These are phyloP conservation scores for Mytilinidion resinicola DNA, from an alignment of 495 filamentous ascomycete genomes.

Conservation along the genomic window DNA sequence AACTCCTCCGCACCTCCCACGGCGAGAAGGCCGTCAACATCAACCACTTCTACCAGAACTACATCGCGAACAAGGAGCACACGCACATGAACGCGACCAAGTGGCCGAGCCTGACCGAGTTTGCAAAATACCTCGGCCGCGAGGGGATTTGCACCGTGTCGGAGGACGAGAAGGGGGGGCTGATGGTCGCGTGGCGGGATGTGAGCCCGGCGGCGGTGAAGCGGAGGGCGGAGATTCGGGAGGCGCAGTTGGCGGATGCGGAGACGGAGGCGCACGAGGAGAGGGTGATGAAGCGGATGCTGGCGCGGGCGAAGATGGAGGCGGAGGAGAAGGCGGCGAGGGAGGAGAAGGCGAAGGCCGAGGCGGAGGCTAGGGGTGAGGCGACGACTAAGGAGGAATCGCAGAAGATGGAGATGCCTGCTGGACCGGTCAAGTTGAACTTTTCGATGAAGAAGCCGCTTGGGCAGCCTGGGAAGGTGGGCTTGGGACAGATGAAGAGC, in stretches of 20 bases:
- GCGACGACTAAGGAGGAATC: background rate
- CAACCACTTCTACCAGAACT: slow-evolving; percentile 91
- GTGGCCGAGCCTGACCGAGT: slow-evolving; percentile 80
- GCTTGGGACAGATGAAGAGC: slow-evolving; percentile 13
- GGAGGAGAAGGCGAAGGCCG: slow-evolving; percentile 10
- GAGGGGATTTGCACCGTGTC: slow-evolving; percentile 83
- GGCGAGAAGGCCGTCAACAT: slow-evolving; percentile 78
- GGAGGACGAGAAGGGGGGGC: slow-evolving; percentile 75
- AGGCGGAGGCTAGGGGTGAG: background rate
- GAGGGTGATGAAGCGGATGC: slow-evolving; percentile 68
- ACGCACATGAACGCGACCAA: slow-evolving; percentile 89
- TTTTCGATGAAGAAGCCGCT: slow-evolving; percentile 20
- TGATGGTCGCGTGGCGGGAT: slow-evolving; percentile 87
- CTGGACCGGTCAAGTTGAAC: slow-evolving; percentile 18
- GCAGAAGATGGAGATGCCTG: background rate
- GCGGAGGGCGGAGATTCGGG: slow-evolving; percentile 69
- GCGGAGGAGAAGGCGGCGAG: slow-evolving; percentile 44
- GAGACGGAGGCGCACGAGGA: slow-evolving; percentile 89
- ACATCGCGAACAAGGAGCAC: slow-evolving; percentile 74
- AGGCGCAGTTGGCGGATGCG: slow-evolving; percentile 77
- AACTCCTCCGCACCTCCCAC: slow-evolving; percentile 67
- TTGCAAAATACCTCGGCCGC: slow-evolving; percentile 73
- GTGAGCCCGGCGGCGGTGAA: slow-evolving; percentile 76
- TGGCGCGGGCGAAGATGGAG: slow-evolving; percentile 61
- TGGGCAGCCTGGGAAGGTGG: background rate